Base-by-base conservation (phyloP, 176 grass and related monocot genomes). In the Bromus sterilis region DNA sequence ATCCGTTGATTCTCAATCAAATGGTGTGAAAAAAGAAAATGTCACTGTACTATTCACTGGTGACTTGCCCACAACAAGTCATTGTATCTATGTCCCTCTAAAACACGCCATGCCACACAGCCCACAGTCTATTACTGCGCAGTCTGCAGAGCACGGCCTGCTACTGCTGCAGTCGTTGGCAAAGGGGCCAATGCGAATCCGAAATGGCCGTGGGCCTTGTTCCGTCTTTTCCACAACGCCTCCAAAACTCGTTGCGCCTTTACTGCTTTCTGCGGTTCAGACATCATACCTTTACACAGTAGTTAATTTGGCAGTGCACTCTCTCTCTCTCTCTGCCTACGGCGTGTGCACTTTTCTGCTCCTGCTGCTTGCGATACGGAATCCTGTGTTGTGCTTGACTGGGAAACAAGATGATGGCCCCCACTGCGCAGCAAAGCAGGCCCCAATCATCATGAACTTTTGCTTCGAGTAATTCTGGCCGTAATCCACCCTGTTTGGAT, bases 361-460 rank as follows among this genome's bases (percentile, higher is more conserved):
- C 16, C 14, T 59, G 40, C 66, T 39, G 34, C 67, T 29, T 2
- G 39, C 8, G 34, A 0, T 13, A 31, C 78, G 70, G 72, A 81
- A 85, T 82, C 87, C 78, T 18, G 30, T 56, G 71, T n/a, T n/a
- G n/a, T n/a, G n/a, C n/a, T n/a, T n/a, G n/a, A n/a, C 62, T 6
- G 72, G 35, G 53, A 58, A 48, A 36, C 76, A 39, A 8, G 87
- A 77, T 82, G 82, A 85, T 77, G 71, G 42, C 62, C 77, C 87
- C 77, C 62, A 28, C 25, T 69, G 25, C 2, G 61, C 62, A 63
- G n/a, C 77, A 5, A 16, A n/a, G 25, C 31, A 6, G 4, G n/a
- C 11, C 57, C 24, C 31, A n/a, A n/a, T n/a, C 59, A 80, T 61
- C 26, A 85, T 80, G 49, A 1, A 20, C 4, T 74, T 32, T 23